Percentiles rank a stretch among this genome's conserved stretches.
phyloP scores from a whole-genome alignment of 83 land plant genomes.

The Picea abies region DNA sequence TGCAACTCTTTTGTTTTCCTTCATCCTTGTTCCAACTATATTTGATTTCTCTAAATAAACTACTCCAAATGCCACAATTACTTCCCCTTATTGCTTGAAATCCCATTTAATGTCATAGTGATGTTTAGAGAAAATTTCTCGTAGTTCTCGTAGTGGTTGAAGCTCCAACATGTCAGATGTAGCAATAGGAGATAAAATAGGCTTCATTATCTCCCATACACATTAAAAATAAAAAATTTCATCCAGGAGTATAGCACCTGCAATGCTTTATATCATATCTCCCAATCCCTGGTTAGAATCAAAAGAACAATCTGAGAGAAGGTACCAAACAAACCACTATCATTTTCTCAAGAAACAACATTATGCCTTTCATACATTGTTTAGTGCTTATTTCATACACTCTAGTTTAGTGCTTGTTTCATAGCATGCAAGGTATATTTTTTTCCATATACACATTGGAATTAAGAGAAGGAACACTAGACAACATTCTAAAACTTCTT shows the following conservation, averaged over 20 bases:
- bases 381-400: too few relatives aligned
- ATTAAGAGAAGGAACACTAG: too few relatives aligned
- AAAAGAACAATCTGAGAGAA: slow-evolving; percentile 65
- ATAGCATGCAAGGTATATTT: too few relatives aligned
- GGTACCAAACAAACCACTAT: not conserved
- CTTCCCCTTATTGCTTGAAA: slow-evolving; percentile 36
- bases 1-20: slow-evolving; percentile 37
- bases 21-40: slow-evolving; percentile 31
- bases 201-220: slow-evolving; percentile 79
- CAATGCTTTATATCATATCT: slow-evolving; percentile 31
- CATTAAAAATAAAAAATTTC: slow-evolving; percentile 56
- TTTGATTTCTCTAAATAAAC: slow-evolving; percentile 50
- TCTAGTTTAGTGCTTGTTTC: too few relatives aligned
- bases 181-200: slow-evolving; percentile 81
- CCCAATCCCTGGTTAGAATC: slow-evolving; percentile 83
- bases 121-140: slow-evolving; percentile 62
- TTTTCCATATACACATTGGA: too few relatives aligned
- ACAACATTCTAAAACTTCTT: too few relatives aligned
- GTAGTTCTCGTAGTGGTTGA: slow-evolving; percentile 72
- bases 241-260: slow-evolving; percentile 76
- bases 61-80: slow-evolving; percentile 37
- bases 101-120: slow-evolving; percentile 49
- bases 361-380: not conserved
- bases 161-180: slow-evolving; percentile 83
- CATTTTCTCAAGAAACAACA: not conserved